Conservation (phyloP, 1,139 yeast species). For the Diutina pseudorugosa region DNA sequence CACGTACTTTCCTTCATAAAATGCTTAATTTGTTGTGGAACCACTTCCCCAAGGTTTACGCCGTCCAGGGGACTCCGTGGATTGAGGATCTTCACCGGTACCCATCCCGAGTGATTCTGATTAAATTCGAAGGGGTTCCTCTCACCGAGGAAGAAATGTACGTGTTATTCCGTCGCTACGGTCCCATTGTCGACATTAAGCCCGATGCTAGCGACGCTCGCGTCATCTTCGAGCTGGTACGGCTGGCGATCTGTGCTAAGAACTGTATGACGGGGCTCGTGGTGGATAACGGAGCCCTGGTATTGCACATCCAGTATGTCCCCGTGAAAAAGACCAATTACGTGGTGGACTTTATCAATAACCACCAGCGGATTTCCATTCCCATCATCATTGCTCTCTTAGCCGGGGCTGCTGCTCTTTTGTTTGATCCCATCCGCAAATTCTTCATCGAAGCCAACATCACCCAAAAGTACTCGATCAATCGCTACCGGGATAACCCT, state of each 20-base stretch:
- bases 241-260: slow-evolving; percentile 77
- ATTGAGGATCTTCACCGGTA: slow-evolving; percentile 79
- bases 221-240: slow-evolving; percentile 40
- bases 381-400: slow-evolving; percentile 35
- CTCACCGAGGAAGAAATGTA: slow-evolving; percentile 79
- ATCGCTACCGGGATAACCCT: slow-evolving; percentile 28
- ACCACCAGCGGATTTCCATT: slow-evolving; percentile 72
- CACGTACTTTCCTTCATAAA: slow-evolving; percentile 12
- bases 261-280: slow-evolving; percentile 79
- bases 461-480: slow-evolving; percentile 11
- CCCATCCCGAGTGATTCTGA: slow-evolving; percentile 51
- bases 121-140: slow-evolving; percentile 62
- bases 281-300: slow-evolving; percentile 40
- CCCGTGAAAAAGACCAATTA: slow-evolving; percentile 41
- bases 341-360: slow-evolving; percentile 44
- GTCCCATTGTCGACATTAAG: slow-evolving; percentile 61
- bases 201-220: slow-evolving; percentile 33
- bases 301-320: slow-evolving; percentile 62
- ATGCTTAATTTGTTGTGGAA: slow-evolving; percentile 11
- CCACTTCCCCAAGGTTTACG: slow-evolving; percentile 36
- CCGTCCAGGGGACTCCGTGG: slow-evolving; percentile 92
- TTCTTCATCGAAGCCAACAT: neutral
- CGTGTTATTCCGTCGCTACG: slow-evolving; percentile 75
- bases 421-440: slow-evolving; percentile 4
- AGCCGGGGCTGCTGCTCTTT: slow-evolving; percentile 5